Evolutionary conservation across 2,329 filamentous ascomycete species (phyloP).

Genomic region (Botrytis medusae): DNA sequence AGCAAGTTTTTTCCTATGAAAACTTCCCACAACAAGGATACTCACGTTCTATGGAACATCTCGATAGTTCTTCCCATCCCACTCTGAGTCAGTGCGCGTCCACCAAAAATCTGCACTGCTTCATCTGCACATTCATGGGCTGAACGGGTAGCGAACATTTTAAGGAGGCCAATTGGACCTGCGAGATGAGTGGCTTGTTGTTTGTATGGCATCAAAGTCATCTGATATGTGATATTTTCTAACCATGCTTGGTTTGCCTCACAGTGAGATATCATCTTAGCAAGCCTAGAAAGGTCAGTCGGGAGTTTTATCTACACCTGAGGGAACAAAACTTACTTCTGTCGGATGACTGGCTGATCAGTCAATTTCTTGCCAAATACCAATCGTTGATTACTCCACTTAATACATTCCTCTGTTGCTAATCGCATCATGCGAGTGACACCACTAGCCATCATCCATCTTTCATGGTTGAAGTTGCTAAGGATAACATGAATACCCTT

Average conservation of each 20-base stretch:
- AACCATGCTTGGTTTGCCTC: conserved; percentile 87
- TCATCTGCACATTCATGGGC: conserved; percentile 84
- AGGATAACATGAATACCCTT: conserved; percentile 84
- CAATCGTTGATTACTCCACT: conserved; percentile 84
- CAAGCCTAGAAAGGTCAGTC: conserved; percentile 53
- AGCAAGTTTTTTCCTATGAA: not conserved
- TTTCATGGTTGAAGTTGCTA: conserved; percentile 86
- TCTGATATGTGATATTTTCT: conserved; percentile 82
- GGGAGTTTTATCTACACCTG: not conserved
- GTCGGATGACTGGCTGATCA: conserved; percentile 77
- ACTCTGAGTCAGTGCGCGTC: conserved; percentile 73
- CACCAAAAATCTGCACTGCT: conserved; percentile 82
- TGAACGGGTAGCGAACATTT: conserved; percentile 73
- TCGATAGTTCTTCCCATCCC: conserved; percentile 84
- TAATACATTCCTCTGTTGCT: conserved; percentile 79
- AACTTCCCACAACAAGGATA: conserved; percentile 40
- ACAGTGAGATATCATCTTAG: conserved; percentile 80
- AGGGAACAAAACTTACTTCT: conserved; percentile 57
- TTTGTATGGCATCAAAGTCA: conserved; percentile 80
- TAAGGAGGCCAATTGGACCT: conserved; percentile 79
- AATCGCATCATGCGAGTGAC: conserved; percentile 65
- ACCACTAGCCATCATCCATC: conserved; percentile 67
- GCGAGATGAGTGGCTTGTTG: conserved; percentile 73
- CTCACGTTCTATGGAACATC: conserved; percentile 71
- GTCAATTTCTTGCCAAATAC: conserved; percentile 82